Evolutionary conservation across 331 rosid genomes (phyloP), one percentile per base, ranked within the genome.

Genomic region (Acacia concinna): DNA sequence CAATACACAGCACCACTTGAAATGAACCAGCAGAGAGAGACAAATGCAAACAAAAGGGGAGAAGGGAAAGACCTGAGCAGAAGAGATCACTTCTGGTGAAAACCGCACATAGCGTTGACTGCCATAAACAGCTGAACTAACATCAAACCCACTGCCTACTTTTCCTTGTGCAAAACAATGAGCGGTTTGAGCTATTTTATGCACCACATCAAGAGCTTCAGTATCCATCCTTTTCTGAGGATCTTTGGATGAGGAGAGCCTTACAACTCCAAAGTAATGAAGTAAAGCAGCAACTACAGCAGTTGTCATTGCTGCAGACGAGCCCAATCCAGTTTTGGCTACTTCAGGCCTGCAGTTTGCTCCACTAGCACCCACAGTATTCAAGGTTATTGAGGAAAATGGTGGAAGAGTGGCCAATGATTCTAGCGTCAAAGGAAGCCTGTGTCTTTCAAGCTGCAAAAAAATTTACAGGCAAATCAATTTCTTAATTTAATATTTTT

Each of bases 131-230:
- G 98, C 99, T 82, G 99, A 93, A 81, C 96, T 91, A 83, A 96
- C 96, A 86, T 96, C 98, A 90, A 93, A 96, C 71, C 99, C 99
- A 74, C 99, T 96, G 71, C 99, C 99, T 79, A 96, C 96, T 87
- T 96, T 96, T 74, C 99, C 99, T 64, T 96, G 99, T 40, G 99
- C 96, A 83, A 93, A 79, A 80, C 98, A 96, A 71, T 96, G 99
- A 66, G 99, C 96, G 59, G 92, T 91, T 89, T 96, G 99, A 88
- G 99, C 93, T 80, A 96, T 91, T 64, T 87, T 84, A 84, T 96
- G 99, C 82, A 96, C 94, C 64, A 87, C 20, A 83, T 96, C 97
- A 75, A 91, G 90, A 82, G 87, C 93, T 32, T 78, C 78, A 47
- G 57, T 60, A 78, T 87, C 85, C 75, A 69, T 85, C 78, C 82